These are phyloP conservation scores for Cucumis melo DNA, from an alignment of 306 rosid genomes.

Conservation along the genomic window DNA sequence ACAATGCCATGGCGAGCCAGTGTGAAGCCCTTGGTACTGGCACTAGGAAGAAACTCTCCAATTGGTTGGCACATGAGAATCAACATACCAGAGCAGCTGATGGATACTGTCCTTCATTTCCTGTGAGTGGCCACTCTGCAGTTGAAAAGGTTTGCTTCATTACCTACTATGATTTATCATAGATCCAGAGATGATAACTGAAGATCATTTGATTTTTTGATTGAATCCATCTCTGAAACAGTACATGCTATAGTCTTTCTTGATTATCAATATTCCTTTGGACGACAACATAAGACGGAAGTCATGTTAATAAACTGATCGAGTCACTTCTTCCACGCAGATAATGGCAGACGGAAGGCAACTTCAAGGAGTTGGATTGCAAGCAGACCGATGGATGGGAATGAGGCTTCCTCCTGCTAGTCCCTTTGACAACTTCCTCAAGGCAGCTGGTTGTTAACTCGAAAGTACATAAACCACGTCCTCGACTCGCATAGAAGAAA, in stretches of 20 bases:
- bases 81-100: slow-evolving; percentile 27
- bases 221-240: neutral
- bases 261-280: neutral
- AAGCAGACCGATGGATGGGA: slow-evolving; percentile 40
- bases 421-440: slow-evolving; percentile 92
- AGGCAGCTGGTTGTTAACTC: slow-evolving; percentile 77
- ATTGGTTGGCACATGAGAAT: slow-evolving; percentile 77
- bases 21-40: slow-evolving; percentile 89
- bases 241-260: neutral
- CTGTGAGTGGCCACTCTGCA: slow-evolving; percentile 1
- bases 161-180: neutral
- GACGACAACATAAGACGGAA: neutral
- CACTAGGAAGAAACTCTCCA: slow-evolving; percentile 74
- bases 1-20: slow-evolving; percentile 84
- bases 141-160: slow-evolving; percentile 5
- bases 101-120: slow-evolving; percentile 10
- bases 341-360: slow-evolving; percentile 20
- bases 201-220: neutral
- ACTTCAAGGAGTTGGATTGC: slow-evolving; percentile 16
- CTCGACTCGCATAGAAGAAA: neutral
- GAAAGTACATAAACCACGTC: slow-evolving; percentile 2
- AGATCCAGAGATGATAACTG: neutral
- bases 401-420: slow-evolving; percentile 96
- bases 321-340: slow-evolving; percentile 16
- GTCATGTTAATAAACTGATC: neutral